Percentiles rank a stretch among this genome's conserved stretches.
Conservation (phyloP, 345 rosid genomes). For the Dipteronia dyeriana region DNA sequence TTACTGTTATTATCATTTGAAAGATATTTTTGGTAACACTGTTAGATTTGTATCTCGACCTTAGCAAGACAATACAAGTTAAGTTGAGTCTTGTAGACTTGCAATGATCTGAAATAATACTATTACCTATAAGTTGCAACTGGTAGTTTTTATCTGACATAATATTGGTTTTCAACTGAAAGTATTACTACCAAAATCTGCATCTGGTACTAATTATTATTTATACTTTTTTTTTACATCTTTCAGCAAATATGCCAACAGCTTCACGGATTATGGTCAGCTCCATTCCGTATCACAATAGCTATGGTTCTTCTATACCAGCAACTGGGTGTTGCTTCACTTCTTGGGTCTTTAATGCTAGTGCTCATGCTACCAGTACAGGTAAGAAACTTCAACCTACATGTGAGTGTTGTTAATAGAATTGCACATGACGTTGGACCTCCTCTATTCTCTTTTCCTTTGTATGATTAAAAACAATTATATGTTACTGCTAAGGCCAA, state of each 20-base stretch:
- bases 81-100: neutral
- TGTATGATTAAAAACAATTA: neutral
- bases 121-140: neutral
- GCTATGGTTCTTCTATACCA: slow-evolving; percentile 88
- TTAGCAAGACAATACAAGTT: neutral
- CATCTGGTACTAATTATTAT: neutral
- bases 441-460: neutral
- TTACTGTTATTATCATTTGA: neutral
- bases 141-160: neutral
- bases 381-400: slow-evolving; percentile 37
- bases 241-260: slow-evolving; percentile 83
- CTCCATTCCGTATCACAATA: slow-evolving; percentile 85
- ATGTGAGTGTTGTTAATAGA: neutral
- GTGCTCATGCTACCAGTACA: slow-evolving; percentile 83
- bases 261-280: slow-evolving; percentile 91
- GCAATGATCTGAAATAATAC: neutral
- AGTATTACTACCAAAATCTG: neutral
- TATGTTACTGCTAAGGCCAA: no score
- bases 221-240: slow-evolving; percentile 18
- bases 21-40: neutral
- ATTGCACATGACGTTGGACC: neutral
- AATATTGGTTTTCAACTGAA: neutral
- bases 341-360: slow-evolving; percentile 76
- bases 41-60: neutral
- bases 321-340: slow-evolving; percentile 88